Percentiles rank a stretch among this genome's conserved stretches.
Conservation (phyloP, 225 moss, liverwort and hornwort genomes). For the Bryoerythrophyllum caledonicum region DNA sequence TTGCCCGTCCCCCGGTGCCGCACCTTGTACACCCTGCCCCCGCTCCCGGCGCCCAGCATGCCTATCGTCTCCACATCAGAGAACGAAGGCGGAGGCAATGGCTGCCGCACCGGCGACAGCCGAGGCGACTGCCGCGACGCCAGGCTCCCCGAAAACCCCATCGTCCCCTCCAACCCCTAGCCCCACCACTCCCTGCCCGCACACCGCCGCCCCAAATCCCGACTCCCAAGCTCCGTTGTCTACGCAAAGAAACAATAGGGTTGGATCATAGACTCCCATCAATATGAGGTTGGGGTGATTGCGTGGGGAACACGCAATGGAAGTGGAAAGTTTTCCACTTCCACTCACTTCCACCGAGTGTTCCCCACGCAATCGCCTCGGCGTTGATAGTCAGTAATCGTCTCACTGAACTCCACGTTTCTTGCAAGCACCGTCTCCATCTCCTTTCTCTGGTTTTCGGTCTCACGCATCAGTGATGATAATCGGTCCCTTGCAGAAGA, state of each 20-base stretch:
- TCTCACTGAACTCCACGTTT: conserved; percentile 94
- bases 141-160: conserved; percentile 63
- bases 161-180: too few relatives aligned
- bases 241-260: too few relatives aligned
- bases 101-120: conserved; percentile 63
- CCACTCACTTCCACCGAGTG: too few relatives aligned
- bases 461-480: conserved; percentile 65
- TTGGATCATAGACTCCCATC: too few relatives aligned
- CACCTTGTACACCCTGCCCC: conserved; percentile 93
- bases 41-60: conserved; percentile 79
- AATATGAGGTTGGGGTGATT: too few relatives aligned
- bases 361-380: too few relatives aligned
- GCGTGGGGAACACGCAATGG: too few relatives aligned
- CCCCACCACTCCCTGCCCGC: too few relatives aligned
- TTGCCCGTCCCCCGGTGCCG: conserved; percentile 70
- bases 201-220: too few relatives aligned
- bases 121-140: conserved; percentile 58
- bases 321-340: too few relatives aligned
- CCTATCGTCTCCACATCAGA: conserved; percentile 67
- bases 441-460: conserved; percentile 88
- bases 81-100: conserved; percentile 67
- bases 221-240: too few relatives aligned
- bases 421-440: conserved; percentile 83
- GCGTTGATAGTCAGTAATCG: conserved; percentile 90
- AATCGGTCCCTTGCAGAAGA: conserved; percentile 79